phyloP scores from a whole-genome alignment of 2,329 filamentous ascomycete genomes.

The Colletotrichum karsti region DNA sequence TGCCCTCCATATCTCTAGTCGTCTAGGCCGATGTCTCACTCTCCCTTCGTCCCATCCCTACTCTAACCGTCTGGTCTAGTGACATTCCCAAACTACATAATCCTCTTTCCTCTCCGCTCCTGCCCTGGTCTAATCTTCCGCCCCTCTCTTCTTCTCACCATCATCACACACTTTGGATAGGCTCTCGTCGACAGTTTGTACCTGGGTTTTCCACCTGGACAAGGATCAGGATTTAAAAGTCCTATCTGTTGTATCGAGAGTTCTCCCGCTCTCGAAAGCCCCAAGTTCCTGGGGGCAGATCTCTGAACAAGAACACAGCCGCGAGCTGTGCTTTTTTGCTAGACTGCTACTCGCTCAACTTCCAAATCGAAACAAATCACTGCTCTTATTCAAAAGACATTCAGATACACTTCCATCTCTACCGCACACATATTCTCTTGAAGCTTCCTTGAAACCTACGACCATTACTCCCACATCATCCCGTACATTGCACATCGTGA shows the following conservation, averaged over 20 bases:
- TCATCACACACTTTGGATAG: conserved; percentile 25
- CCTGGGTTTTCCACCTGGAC: conserved; percentile 22
- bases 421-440: neutral
- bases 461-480: neutral
- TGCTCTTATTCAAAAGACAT: neutral
- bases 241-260: conserved; percentile 21
- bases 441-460: conserved; percentile 1
- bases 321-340: conserved; percentile 29
- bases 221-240: conserved; percentile 17
- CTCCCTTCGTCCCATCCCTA: conserved; percentile 13
- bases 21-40: conserved; percentile 18
- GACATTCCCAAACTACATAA: conserved; percentile 24
- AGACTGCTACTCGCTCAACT: conserved; percentile 29
- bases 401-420: neutral
- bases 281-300: conserved; percentile 30
- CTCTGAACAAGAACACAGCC: conserved; percentile 29
- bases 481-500: conserved; percentile 20
- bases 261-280: conserved; percentile 23
- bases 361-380: conserved; percentile 12
- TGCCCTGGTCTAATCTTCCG: neutral
- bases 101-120: conserved; percentile 17
- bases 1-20: conserved; percentile 7
- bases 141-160: neutral
- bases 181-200: conserved; percentile 4
- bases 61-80: conserved; percentile 6